Base-by-base conservation (phyloP, 805 yeast species). In the Naumovozyma castellii region DNA sequence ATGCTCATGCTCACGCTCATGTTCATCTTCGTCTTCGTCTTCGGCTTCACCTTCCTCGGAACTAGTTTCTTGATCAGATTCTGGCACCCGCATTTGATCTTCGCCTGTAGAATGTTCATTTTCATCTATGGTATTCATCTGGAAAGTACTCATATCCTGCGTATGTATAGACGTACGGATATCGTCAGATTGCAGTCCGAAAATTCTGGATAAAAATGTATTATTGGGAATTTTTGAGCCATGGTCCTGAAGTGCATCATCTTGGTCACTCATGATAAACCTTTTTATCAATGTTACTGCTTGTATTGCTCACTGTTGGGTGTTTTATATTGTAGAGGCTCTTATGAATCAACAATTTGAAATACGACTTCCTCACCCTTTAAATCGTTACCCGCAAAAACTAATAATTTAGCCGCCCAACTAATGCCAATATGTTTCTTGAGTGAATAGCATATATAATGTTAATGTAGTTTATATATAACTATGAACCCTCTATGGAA, bases 51-150 rank as follows among this genome's bases (percentile, higher is more conserved):
- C 27, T 10, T 22, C 27, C 1, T 51, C 54, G 12, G 62, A 47
- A 18, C 56, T 48, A 2, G 56, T 44, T 3, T 50, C 64, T 22
- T 54, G 64, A 38, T 60, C 65, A 2, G 65, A 60, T 38, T 60
- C 63, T 18, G 62, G 60, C 10, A 59, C 43, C 25, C 61, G 44
- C 13, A 40, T 32, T 15, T 48, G 59, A 18, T 50, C 49, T 12
- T 46, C 53, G 4, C 32, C 39, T 25, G 2, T 27, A 9, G 9
- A 16, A 27, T 13, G 15, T 29, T 29, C 14, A 6, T 9, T 13
- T 29, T n/a, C 32, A 6, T 29, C 32, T 29, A 5, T 14, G 32
- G 15, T 29, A 5, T 29, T 25, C 31, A 46, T 16, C 1, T 53
- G 53, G 36, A 49, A 49, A 9, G 43, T 44, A 37, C 57, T 50